These are phyloP conservation scores for Mollisiaceae sp. DNA, from an alignment of 2,329 filamentous ascomycete species.

Conservation along the genomic window DNA sequence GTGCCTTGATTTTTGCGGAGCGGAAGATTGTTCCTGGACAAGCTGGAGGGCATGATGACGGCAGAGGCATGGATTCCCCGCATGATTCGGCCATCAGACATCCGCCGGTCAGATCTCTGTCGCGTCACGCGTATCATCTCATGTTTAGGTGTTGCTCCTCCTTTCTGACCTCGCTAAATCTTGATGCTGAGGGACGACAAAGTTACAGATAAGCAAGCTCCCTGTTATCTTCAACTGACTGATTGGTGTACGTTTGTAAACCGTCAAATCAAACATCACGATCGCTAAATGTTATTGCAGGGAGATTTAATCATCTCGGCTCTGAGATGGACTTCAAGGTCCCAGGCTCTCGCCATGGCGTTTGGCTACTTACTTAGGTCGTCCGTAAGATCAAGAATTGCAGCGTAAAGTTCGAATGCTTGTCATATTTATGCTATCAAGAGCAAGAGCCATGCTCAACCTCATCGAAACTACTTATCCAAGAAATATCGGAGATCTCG, in stretches of 20 bases:
- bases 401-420: too few species aligned
- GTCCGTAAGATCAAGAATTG: too few species aligned
- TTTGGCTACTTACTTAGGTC: too few species aligned
- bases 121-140: slow-evolving; percentile 15
- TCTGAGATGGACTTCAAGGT: too few species aligned
- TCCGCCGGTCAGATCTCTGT: slow-evolving; percentile 2
- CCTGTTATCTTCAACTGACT: not conserved
- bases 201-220: not conserved
- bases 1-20: not conserved
- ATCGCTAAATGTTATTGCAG: not conserved
- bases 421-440: too few species aligned
- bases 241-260: not conserved
- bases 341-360: too few species aligned
- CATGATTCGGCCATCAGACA: slow-evolving; percentile 12
- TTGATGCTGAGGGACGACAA: not conserved
- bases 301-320: too few species aligned
- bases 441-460: too few species aligned
- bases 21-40: not conserved
- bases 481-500: too few species aligned
- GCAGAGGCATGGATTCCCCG: not conserved
- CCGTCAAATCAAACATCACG: not conserved
- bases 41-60: not conserved
- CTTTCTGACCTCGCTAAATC: not conserved
- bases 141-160: slow-evolving; percentile 4
- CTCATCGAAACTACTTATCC: too few species aligned